These are phyloP conservation scores for Pyronema domesticum DNA, from an alignment of 495 filamentous ascomycete genomes.

Conservation along the genomic window DNA sequence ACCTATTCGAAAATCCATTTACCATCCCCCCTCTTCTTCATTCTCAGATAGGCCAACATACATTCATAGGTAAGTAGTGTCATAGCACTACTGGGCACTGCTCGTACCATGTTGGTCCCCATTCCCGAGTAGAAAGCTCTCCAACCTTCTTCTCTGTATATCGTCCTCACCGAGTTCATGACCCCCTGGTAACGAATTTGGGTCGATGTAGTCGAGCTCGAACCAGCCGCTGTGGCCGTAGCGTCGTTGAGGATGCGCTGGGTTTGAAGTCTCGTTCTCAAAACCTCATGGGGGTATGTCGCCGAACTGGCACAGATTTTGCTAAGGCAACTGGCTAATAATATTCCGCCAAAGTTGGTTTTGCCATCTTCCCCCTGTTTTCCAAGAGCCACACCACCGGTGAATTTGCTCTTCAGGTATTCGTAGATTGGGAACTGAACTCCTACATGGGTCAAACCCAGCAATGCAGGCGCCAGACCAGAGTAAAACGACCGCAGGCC, in stretches of 20 bases:
- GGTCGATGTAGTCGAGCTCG: constrained; percentile 24
- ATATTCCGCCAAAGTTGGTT: constrained; percentile 54
- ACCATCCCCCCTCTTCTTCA: background rate
- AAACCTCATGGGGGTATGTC: constrained; percentile 94
- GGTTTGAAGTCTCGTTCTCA: constrained; percentile 75
- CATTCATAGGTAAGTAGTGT: constrained; percentile 96
- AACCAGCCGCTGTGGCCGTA: constrained; percentile 27
- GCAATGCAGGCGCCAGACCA: constrained; percentile 74
- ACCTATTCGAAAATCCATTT: background rate
- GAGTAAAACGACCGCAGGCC: constrained; percentile 88
- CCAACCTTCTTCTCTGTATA: constrained; percentile 85
- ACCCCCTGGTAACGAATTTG: constrained; percentile 53
- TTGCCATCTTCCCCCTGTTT: constrained; percentile 28
- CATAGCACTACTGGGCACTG: constrained; percentile 85
- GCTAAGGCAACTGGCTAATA: constrained; percentile 77
- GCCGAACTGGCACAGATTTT: constrained; percentile 89
- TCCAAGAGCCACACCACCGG: constrained; percentile 46
- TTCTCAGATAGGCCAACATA: constrained; percentile 22
- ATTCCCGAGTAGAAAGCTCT: constrained; percentile 92
- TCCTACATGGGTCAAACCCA: constrained; percentile 87
- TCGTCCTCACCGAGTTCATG: constrained; percentile 63
- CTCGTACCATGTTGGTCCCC: constrained; percentile 93
- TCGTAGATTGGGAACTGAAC: constrained; percentile 97
- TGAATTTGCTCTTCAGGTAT: constrained; percentile 77
- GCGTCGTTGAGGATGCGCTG: constrained; percentile 35